A percentile compares a stretch with the other conserved stretches of the same genome.
These are phyloP conservation scores for Hyphopichia homilentoma DNA, from an alignment of 805 yeast species.

Conservation along the genomic window DNA sequence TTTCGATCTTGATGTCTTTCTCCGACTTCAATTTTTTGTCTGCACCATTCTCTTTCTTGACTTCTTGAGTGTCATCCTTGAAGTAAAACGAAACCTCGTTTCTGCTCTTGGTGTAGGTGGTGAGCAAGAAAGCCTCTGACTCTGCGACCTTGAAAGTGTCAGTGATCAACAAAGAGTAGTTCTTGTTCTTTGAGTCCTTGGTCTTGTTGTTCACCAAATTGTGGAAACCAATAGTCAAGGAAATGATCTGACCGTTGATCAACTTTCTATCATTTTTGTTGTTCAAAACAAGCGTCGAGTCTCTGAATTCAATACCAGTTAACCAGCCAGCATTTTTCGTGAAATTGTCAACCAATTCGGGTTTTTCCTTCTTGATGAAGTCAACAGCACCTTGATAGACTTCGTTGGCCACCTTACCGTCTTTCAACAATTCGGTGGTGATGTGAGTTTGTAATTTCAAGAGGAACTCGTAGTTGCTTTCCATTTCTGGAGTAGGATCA, in stretches of 20 bases:
- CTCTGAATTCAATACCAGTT: slow-evolving; percentile 87
- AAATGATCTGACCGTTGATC: slow-evolving; percentile 69
- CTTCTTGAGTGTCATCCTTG: slow-evolving; percentile 57
- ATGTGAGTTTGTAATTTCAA: slow-evolving; percentile 66
- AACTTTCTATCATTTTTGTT: slow-evolving; percentile 66
- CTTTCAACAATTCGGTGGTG: slow-evolving; percentile 50
- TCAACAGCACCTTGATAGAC: slow-evolving; percentile 64
- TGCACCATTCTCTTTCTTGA: slow-evolving; percentile 17
- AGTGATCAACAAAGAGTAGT: slow-evolving; percentile 68
- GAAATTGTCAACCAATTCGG: slow-evolving; percentile 62
- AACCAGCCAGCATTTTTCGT: slow-evolving; percentile 84
- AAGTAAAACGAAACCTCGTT: slow-evolving; percentile 81
- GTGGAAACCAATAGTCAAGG: slow-evolving; percentile 74
- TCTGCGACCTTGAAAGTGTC: slow-evolving; percentile 76
- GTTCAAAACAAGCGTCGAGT: slow-evolving; percentile 68
- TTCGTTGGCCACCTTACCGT: slow-evolving; percentile 64
- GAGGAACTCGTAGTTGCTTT: slow-evolving; percentile 72
- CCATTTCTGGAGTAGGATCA: slow-evolving; percentile 81
- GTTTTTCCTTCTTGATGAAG: slow-evolving; percentile 52
- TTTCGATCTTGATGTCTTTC: slow-evolving; percentile 31
- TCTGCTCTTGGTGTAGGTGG: slow-evolving; percentile 68
- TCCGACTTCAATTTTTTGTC: slow-evolving; percentile 35
- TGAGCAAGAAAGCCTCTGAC: slow-evolving; percentile 59
- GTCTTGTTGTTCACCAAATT: slow-evolving; percentile 48
- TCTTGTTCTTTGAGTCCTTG: slow-evolving; percentile 47